Percentiles rank a stretch among this genome's conserved stretches.
Evolutionary conservation across 768 basidiomycete genomes (phyloP).

Genomic region (Scleroderma bovista): DNA sequence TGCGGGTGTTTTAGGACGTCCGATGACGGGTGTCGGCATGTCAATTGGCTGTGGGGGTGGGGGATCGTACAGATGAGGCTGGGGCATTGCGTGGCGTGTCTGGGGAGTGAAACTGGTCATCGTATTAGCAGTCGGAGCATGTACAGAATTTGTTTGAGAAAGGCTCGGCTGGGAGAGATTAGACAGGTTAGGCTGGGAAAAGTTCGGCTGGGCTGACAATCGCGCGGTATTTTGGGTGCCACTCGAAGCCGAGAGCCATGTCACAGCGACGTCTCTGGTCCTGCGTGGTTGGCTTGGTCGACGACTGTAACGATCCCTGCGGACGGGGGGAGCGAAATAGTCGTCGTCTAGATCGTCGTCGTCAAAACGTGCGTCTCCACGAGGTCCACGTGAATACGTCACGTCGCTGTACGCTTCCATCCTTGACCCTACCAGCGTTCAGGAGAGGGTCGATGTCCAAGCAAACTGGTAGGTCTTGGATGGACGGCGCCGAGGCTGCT

Average conservation of each 20-base stretch:
- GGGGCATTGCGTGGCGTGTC: constrained; percentile 3
- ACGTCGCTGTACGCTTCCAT: constrained; percentile 22
- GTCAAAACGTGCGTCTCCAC: constrained; percentile 10
- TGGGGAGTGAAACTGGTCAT: constrained; percentile 1
- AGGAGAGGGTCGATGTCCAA: background rate
- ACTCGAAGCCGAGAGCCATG: constrained; percentile 14
- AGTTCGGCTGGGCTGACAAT: background rate
- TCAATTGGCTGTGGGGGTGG: constrained; percentile 9
- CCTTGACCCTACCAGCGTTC: background rate
- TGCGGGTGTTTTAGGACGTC: constrained; percentile 15
- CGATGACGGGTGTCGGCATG: constrained; percentile 8
- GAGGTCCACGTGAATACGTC: constrained; percentile 20
- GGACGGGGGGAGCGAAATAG: constrained; percentile 7
- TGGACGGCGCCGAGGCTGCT: background rate
- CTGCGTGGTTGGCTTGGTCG: constrained; percentile 16
- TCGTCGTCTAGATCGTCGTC: background rate
- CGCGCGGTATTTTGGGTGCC: background rate
- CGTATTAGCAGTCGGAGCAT: background rate
- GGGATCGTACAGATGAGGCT: constrained; percentile 5
- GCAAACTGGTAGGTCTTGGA: background rate
- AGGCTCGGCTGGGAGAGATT: background rate
- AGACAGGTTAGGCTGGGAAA: background rate
- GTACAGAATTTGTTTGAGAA: constrained; percentile 8
- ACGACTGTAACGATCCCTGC: constrained; percentile 18
- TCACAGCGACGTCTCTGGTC: constrained; percentile 11